Conservation (phyloP, 208 protist species). For the Leishmania arabica region DNA sequence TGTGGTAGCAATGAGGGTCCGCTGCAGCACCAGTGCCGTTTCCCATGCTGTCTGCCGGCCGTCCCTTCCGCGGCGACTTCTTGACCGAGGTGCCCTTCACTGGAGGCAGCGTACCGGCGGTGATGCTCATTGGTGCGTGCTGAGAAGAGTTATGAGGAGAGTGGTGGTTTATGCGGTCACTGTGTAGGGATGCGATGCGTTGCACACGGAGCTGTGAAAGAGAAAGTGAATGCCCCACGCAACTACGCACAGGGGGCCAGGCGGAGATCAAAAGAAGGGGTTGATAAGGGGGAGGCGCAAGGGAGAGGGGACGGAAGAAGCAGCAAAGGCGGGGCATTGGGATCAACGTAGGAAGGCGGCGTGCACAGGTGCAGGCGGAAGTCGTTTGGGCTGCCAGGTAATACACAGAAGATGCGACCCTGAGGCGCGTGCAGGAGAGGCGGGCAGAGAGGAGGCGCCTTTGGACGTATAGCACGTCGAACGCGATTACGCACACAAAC, state of each 20-base stretch:
- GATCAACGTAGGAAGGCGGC: background rate
- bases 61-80: constrained; percentile 8
- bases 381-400: background rate
- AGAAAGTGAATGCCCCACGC: background rate
- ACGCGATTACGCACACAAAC: background rate
- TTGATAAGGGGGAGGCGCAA: background rate
- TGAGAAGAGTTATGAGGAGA: background rate
- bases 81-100: constrained; percentile 21
- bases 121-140: constrained; percentile 11
- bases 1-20: constrained; percentile 33
- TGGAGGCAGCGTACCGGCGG: constrained; percentile 13
- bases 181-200: constrained; percentile 7
- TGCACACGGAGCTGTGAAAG: background rate
- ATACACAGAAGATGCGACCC: background rate
- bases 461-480: background rate
- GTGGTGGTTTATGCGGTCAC: background rate
- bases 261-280: background rate
- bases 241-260: background rate
- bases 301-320: background rate
- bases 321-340: too few species aligned
- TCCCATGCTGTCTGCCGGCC: constrained; percentile 8
- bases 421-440: background rate
- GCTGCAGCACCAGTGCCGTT: constrained; percentile 1
- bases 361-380: background rate
- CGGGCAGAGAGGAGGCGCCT: background rate